phyloP scores from a whole-genome alignment of 2,329 filamentous ascomycete species.

The Trichoderma semiorbis region DNA sequence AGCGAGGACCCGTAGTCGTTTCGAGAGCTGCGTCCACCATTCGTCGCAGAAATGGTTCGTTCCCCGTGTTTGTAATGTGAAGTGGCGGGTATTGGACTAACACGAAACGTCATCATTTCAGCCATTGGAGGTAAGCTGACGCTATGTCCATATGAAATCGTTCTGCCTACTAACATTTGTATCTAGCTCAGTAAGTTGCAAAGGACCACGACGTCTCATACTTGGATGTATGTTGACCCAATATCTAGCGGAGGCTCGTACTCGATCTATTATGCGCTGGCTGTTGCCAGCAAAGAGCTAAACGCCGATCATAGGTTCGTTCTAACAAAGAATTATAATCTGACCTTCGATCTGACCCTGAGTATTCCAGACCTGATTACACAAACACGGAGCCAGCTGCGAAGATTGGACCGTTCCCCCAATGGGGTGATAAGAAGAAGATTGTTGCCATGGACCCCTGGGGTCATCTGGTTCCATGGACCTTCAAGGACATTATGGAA shows the following conservation, averaged over 20 bases:
- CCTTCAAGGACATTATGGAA: conserved; percentile 75
- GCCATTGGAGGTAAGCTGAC: conserved; percentile 54
- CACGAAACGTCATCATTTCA: conserved; percentile 26
- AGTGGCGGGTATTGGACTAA: not conserved
- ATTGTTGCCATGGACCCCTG: conserved; percentile 97
- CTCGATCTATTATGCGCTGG: conserved; percentile 90
- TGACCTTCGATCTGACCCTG: not conserved
- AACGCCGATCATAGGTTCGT: conserved; percentile 68
- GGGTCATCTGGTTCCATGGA: conserved; percentile 80
- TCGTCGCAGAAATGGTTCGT: conserved; percentile 72
- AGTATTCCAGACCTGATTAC: conserved; percentile 49
- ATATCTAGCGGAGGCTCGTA: conserved; percentile 74
- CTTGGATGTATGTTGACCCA: not conserved
- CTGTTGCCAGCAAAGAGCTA: conserved; percentile 86
- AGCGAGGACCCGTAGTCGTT: conserved; percentile 84
- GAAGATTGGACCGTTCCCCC: conserved; percentile 79
- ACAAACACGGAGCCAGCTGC: conserved; percentile 86
- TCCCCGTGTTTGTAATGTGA: not conserved
- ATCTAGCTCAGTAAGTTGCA: conserved; percentile 36
- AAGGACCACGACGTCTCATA: not conserved
- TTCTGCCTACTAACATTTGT: conserved; percentile 11
- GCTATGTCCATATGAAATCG: not conserved
- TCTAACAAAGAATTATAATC: too few relatives aligned
- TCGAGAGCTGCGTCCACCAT: conserved; percentile 73
- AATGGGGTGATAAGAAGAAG: conserved; percentile 88